These are phyloP conservation scores for Diddensiella santjacobensis DNA, from an alignment of 805 yeast species.

Conservation along the genomic window DNA sequence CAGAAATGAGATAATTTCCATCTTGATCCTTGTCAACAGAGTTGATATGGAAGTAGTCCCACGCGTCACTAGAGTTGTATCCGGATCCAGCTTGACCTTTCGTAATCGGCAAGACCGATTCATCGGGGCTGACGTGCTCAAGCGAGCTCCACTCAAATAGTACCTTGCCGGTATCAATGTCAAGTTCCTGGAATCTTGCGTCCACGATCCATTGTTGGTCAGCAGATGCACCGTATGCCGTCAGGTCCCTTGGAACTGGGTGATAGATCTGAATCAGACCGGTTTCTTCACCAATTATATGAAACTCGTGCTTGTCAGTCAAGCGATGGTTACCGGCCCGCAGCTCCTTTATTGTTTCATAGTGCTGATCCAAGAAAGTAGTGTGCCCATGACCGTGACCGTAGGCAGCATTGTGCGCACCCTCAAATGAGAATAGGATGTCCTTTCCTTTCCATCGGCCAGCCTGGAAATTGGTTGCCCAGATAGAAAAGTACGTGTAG, in stretches of 20 bases:
- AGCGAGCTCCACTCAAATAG: constrained; percentile 16
- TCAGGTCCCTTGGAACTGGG: constrained; percentile 11
- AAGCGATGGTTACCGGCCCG: constrained; percentile 13
- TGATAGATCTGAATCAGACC: constrained; percentile 13
- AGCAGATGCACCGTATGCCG: constrained; percentile 6
- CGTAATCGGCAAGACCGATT: constrained; percentile 10
- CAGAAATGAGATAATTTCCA: constrained; percentile 13
- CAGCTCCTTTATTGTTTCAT: constrained; percentile 13
- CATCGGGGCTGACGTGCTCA: constrained; percentile 13
- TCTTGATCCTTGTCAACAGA: constrained; percentile 15
- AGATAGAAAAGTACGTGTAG: constrained; percentile 11
- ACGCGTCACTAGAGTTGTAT: constrained; percentile 14
- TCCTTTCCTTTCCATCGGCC: constrained; percentile 11
- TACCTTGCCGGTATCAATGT: constrained; percentile 13
- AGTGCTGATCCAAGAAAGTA: constrained; percentile 12
- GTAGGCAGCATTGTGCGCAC: constrained; percentile 13
- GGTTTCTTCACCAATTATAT: constrained; percentile 5
- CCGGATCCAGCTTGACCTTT: constrained; percentile 16
- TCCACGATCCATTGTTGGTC: constrained; percentile 16
- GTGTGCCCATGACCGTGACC: constrained; percentile 18
- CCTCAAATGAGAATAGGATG: constrained; percentile 10
- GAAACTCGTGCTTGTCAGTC: constrained; percentile 15
- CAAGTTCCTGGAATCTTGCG: constrained; percentile 13
- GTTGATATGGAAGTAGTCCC: constrained; percentile 18
- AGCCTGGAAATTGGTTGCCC: constrained; percentile 13